Evolutionary conservation across 768 basidiomycete genomes (phyloP).

Genomic region (Amyloporia xantha): DNA sequence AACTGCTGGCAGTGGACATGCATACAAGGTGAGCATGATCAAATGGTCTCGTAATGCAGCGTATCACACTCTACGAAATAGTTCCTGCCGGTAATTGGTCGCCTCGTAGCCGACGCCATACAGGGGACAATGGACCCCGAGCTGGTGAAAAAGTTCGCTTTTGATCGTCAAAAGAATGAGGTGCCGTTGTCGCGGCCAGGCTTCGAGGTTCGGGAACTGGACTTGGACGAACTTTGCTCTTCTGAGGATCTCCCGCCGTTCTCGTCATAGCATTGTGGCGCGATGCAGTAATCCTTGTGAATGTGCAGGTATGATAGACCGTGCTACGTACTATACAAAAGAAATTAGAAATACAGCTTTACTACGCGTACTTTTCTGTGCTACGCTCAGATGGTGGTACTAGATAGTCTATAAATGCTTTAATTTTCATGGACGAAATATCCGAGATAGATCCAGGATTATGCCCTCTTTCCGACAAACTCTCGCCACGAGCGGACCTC

Average conservation of each 20-base stretch:
- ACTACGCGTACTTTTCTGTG: constrained; percentile 15
- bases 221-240: constrained; percentile 43
- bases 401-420: not conserved
- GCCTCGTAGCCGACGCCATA: constrained; percentile 66
- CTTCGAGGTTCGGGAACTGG: constrained; percentile 30
- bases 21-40: constrained; percentile 68
- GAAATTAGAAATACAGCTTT: constrained; percentile 14
- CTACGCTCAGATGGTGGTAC: not conserved
- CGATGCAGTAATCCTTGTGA: not conserved
- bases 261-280: not conserved
- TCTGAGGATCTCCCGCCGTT: constrained; percentile 33
- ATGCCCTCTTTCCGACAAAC: constrained; percentile 60
- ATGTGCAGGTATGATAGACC: not conserved
- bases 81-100: constrained; percentile 85
- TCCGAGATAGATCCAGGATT: not conserved
- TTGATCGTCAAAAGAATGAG: constrained; percentile 35
- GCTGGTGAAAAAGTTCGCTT: constrained; percentile 54
- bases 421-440: not conserved
- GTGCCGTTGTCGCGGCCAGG: constrained; percentile 4
- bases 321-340: constrained; percentile 6
- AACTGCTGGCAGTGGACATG: constrained; percentile 86
- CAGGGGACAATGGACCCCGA: constrained; percentile 52
- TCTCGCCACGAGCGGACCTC: constrained; percentile 93
- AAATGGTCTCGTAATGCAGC: not conserved
- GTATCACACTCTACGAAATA: constrained; percentile 23